phyloP scores from a whole-genome alignment of 2,329 filamentous ascomycete genomes.

The Cordyceps cateniannulata region DNA sequence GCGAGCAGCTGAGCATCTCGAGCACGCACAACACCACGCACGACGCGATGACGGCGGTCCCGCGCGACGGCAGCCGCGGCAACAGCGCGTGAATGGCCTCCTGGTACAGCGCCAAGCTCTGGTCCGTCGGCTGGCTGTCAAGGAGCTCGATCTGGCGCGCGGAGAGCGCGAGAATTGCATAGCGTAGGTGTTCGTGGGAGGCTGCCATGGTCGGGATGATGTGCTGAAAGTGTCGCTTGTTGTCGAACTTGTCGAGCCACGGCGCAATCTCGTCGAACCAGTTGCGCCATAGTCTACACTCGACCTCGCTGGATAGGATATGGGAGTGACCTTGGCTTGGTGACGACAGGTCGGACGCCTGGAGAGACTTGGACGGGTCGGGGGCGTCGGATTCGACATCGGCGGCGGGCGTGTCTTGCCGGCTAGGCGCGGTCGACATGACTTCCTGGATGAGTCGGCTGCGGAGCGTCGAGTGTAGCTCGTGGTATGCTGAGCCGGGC shows the following conservation, averaged over 20 bases:
- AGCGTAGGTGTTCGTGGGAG: slow-evolving; percentile 36
- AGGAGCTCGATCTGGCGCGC: slow-evolving; percentile 40
- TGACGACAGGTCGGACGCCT: not conserved
- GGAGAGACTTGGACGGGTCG: not conserved
- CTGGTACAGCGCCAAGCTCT: slow-evolving; percentile 42
- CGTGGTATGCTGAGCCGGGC: slow-evolving; percentile 40
- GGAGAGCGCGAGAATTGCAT: slow-evolving; percentile 44
- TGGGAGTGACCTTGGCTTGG: not conserved
- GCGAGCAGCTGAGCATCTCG: slow-evolving; percentile 45
- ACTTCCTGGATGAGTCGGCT: slow-evolving; percentile 39
- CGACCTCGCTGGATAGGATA: slow-evolving; percentile 21
- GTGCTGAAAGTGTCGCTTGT: slow-evolving; percentile 39
- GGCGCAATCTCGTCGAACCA: slow-evolving; percentile 36
- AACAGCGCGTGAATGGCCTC: slow-evolving; percentile 43
- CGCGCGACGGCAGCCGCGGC: slow-evolving; percentile 39
- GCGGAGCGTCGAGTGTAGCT: slow-evolving; percentile 37
- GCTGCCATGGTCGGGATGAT: slow-evolving; percentile 41
- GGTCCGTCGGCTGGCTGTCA: slow-evolving; percentile 28
- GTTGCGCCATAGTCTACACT: slow-evolving; percentile 32
- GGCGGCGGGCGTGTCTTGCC: slow-evolving; percentile 7
- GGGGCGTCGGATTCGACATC: slow-evolving; percentile 1
- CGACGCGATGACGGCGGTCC: slow-evolving; percentile 43
- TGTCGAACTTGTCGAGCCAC: slow-evolving; percentile 49
- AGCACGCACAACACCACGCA: slow-evolving; percentile 48
- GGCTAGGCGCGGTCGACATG: slow-evolving; percentile 31